These are phyloP conservation scores for Cetradonia linearis DNA, from an alignment of 495 filamentous ascomycete genomes.

Conservation along the genomic window DNA sequence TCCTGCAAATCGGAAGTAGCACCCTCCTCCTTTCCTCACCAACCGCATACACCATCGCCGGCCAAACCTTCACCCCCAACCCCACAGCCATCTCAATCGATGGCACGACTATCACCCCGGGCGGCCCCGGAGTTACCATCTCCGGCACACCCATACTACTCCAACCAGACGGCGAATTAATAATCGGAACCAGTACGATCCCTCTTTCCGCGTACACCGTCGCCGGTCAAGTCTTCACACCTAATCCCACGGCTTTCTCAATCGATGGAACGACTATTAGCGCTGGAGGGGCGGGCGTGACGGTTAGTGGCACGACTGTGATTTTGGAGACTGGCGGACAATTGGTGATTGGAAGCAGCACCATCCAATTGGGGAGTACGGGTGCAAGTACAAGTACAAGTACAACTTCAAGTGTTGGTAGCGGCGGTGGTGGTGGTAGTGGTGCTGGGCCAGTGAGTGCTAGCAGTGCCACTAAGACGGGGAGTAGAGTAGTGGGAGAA, in stretches of 20 bases:
- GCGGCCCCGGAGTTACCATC: not conserved
- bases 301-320: constrained; percentile 10
- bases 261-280: constrained; percentile 2
- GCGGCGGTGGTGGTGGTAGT: not conserved
- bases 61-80: not conserved
- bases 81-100: not conserved
- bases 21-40: not conserved
- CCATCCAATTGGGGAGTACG: not conserved
- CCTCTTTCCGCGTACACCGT: not conserved
- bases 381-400: not conserved
- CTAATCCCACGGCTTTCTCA: not conserved
- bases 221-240: not conserved
- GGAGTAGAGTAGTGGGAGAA: not conserved
- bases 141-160: not conserved
- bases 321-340: not conserved
- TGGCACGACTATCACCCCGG: not conserved
- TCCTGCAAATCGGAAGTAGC: not conserved
- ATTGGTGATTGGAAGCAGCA: not conserved
- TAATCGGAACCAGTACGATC: not conserved
- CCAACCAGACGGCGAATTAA: not conserved
- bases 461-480: not conserved
- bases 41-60: not conserved
- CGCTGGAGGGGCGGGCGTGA: constrained; percentile 11
- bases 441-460: not conserved
- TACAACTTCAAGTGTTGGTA: not conserved